Conservation (phyloP, 805 yeast genomes). For the Wickerhamiella kazuoi region DNA sequence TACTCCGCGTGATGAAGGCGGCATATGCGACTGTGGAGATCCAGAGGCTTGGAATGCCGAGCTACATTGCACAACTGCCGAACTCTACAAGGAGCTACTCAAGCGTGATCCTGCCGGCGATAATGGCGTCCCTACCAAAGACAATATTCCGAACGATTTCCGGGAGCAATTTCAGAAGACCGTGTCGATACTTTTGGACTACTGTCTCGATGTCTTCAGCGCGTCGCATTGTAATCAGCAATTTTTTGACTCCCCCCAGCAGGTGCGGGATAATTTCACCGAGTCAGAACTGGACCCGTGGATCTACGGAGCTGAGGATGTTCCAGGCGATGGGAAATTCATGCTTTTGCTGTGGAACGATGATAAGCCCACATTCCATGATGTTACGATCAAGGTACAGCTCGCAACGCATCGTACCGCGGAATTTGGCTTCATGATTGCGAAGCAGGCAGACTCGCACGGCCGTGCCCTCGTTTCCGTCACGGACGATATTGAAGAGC, state of each 20-base stretch:
- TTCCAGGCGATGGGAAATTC: constrained; percentile 30
- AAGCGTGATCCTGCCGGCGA: neutral
- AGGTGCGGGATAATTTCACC: constrained; percentile 17
- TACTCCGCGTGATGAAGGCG: constrained; percentile 44
- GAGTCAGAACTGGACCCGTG: constrained; percentile 25
- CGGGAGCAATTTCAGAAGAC: constrained; percentile 38
- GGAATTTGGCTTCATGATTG: constrained; percentile 58
- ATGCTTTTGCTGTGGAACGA: constrained; percentile 58
- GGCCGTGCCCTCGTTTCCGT: constrained; percentile 59
- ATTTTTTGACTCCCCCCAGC: constrained; percentile 12
- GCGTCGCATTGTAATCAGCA: constrained; percentile 15
- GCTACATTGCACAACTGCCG: constrained; percentile 31
- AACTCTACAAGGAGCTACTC: neutral
- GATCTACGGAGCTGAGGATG: constrained; percentile 29
- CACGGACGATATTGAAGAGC: constrained; percentile 31
- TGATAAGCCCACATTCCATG: constrained; percentile 55
- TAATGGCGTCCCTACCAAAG: constrained; percentile 3
- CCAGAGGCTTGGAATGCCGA: constrained; percentile 58
- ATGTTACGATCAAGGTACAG: constrained; percentile 49
- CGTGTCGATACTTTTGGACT: constrained; percentile 33
- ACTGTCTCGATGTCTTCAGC: constrained; percentile 18
- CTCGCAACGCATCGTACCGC: constrained; percentile 44
- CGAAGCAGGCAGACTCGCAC: constrained; percentile 37
- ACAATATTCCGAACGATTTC: constrained; percentile 26
- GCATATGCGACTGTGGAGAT: constrained; percentile 83